Base-by-base conservation (phyloP, 2,329 filamentous ascomycete species). In the Paecilomyces sp. region DNA sequence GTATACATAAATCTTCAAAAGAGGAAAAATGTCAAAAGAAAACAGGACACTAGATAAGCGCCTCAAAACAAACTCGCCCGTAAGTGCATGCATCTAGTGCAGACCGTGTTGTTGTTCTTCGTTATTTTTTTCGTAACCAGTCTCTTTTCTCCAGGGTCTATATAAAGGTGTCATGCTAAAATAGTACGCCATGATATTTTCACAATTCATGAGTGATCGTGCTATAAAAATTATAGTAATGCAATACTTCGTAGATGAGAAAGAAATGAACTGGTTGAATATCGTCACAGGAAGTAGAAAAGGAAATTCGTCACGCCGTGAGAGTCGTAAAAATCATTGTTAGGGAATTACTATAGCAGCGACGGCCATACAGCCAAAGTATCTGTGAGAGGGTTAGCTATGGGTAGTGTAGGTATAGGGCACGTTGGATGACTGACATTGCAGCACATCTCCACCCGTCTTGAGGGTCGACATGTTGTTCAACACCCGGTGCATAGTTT, bases 391-490 rank as follows among this genome's bases (percentile, higher is more conserved):
- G 31, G 30, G 57, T 53, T 33, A 56, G 28, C 18, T 31, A 25
- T 56, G 28, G 31, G 24, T 22, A 18, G n/a, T 54, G 12, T 36
- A 18, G 33, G 57, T 55, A 28, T 13, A 34, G 24, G n/a, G 25
- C n/a, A 53, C 11, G 31, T 11, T 33, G 9, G 41, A 30, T 47
- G 7, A 66, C 74, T 56, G 74, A 76, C 74, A 74, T 55, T 25
- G 66, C 67, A 50, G 74, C 74, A 64, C 70, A 75, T 58, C 70
- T 70, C 74, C 74, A 76, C 8, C 74, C 74, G 68, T 76, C 74
- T 51, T 67, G 67, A 1, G 74, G 73, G 41, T 74, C 72, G 34
- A 75, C 69, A 12, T 75, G 60, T 11, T 70, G 67, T 50, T 75
- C 72, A 41, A 70, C 64, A 4, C 74, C 73, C 5, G 69, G 60